Conservation (phyloP, 257 asterid genomes). For the Verbena officinalis region DNA sequence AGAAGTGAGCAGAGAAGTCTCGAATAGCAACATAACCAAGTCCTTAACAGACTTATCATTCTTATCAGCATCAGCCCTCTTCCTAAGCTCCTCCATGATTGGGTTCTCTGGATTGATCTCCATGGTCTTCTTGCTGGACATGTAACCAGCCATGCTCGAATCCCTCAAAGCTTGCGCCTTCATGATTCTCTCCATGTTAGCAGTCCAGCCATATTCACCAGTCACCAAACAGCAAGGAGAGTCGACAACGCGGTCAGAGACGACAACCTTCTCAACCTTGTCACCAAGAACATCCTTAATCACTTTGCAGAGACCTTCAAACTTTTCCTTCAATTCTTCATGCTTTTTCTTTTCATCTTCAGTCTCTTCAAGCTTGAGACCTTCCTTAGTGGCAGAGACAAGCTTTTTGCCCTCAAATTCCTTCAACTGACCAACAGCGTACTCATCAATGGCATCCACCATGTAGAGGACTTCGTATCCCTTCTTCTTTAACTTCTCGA, state of each 20-base stretch:
- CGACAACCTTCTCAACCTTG: slow-evolving; percentile 65
- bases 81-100: slow-evolving; percentile 72
- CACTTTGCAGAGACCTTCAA: slow-evolving; percentile 65
- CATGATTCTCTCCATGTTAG: slow-evolving; percentile 75
- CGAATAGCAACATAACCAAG: slow-evolving; percentile 60
- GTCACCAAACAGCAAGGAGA: slow-evolving; percentile 75
- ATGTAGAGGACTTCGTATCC: slow-evolving; percentile 58
- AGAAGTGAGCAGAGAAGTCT: slow-evolving; percentile 64
- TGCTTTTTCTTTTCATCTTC: slow-evolving; percentile 59
- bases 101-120: slow-evolving; percentile 71
- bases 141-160: slow-evolving; percentile 72
- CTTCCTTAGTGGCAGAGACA: slow-evolving; percentile 67
- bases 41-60: slow-evolving; percentile 74
- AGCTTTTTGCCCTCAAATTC: slow-evolving; percentile 64
- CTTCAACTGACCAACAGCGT: slow-evolving; percentile 60
- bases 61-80: slow-evolving; percentile 77
- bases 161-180: slow-evolving; percentile 72
- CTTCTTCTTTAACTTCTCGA: slow-evolving; percentile 62
- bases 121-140: slow-evolving; percentile 78
- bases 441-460: slow-evolving; percentile 73
- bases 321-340: slow-evolving; percentile 49
- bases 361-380: slow-evolving; percentile 58
- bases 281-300: slow-evolving; percentile 66
- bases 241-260: slow-evolving; percentile 68
- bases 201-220: slow-evolving; percentile 70